phyloP scores from a whole-genome alignment of 2,329 filamentous ascomycete genomes.

The Fusarium redolens region DNA sequence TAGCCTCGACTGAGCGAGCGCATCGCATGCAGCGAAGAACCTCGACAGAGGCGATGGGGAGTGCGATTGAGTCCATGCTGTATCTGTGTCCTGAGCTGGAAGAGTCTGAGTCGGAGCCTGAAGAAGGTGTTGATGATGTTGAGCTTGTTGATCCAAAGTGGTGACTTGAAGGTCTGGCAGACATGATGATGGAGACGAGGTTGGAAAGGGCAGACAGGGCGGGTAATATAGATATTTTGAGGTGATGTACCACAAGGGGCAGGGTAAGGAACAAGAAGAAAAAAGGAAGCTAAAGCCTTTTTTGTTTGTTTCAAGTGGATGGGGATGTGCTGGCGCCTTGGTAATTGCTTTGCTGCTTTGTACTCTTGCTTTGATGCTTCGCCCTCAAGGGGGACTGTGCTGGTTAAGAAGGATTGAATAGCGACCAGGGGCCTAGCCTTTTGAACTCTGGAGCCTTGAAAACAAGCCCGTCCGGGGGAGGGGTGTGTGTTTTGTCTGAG shows the following conservation, averaged over 20 bases:
- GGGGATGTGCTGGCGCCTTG: conserved; percentile 34
- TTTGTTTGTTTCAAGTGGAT: conserved; percentile 29
- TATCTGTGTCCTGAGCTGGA: conserved; percentile 50
- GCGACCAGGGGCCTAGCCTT: conserved; percentile 27
- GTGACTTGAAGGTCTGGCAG: conserved; percentile 36
- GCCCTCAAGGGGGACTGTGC: conserved; percentile 32
- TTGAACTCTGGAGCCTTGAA: conserved; percentile 38
- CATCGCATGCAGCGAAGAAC: conserved; percentile 73
- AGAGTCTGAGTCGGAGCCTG: conserved; percentile 38
- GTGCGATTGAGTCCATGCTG: conserved; percentile 62
- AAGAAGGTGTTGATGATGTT: conserved; percentile 35
- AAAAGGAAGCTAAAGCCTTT: conserved; percentile 26
- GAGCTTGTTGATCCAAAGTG: conserved; percentile 41
- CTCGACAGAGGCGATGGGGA: conserved; percentile 65
- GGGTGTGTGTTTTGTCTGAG: conserved; percentile 16
- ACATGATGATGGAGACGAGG: conserved; percentile 21
- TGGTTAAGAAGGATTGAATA: conserved; percentile 29
- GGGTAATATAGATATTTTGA: conserved; percentile 37
- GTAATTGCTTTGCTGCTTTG: conserved; percentile 14
- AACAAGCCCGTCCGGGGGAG: conserved; percentile 23
- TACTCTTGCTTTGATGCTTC: conserved; percentile 11
- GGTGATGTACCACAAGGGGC: conserved; percentile 1
- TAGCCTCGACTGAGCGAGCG: conserved; percentile 69
- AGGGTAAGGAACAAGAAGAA: neutral
- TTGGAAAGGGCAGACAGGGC: conserved; percentile 14